Evolutionary conservation across 257 asterid genomes (phyloP).

Genomic region (Nicotiana attenuata): DNA sequence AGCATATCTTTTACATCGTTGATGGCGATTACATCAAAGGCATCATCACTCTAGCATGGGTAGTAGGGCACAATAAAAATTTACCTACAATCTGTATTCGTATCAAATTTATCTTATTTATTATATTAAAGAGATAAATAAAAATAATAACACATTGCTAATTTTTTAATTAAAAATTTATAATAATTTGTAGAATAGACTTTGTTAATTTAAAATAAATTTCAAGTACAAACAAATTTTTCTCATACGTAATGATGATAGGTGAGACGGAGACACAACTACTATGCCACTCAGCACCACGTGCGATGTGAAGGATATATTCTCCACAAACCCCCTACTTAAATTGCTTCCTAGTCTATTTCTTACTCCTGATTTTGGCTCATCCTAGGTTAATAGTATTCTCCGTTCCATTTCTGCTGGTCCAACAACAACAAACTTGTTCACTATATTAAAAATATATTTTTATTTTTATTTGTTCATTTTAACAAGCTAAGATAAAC

Average conservation of each 20-base stretch:
- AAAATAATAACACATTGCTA: neutral
- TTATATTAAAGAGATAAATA: neutral
- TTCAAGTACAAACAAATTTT: neutral
- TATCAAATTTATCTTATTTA: neutral
- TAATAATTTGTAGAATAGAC: neutral
- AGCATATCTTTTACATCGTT: conserved; percentile 20
- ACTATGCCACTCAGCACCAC: conserved; percentile 36
- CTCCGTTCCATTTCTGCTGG: too few relatives aligned
- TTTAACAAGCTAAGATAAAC: too few relatives aligned
- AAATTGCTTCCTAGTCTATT: conserved; percentile 10
- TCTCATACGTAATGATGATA: neutral
- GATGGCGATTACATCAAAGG: conserved; percentile 37
- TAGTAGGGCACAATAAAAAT: conserved; percentile 6
- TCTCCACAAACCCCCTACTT: neutral
- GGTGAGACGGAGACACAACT: neutral
- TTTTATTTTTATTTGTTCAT: too few relatives aligned
- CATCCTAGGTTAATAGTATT: neutral
- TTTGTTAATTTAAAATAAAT: too few relatives aligned
- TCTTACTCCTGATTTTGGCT: neutral
- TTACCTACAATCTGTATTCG: neutral
- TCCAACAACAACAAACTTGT: too few relatives aligned
- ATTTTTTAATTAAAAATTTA: too few relatives aligned
- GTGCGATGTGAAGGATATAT: conserved; percentile 17
- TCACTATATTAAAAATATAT: too few relatives aligned
- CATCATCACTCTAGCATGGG: conserved; percentile 32